Evolutionary conservation across 1,284 basidiomycete genomes (phyloP).

Genomic region (Apiotrichum siamense): DNA sequence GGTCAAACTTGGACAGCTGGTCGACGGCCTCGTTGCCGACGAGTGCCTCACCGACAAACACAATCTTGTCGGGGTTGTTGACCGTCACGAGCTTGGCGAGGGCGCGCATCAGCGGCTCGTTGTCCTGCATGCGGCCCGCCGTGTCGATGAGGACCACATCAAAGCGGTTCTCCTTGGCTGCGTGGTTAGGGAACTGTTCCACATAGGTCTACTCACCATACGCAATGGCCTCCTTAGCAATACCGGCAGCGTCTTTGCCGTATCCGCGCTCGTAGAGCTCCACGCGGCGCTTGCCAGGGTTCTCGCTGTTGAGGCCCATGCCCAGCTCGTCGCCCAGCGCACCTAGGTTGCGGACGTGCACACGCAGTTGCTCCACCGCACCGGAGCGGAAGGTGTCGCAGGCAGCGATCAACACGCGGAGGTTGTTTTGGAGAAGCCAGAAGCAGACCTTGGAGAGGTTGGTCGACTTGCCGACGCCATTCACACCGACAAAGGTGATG

Average conservation of each 20-base stretch:
- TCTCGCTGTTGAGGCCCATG: conserved; percentile 33
- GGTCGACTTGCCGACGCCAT: conserved; percentile 98
- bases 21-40: conserved; percentile 97
- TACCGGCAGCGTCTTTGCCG: conserved; percentile 96
- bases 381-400: conserved; percentile 98
- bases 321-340: conserved; percentile 69
- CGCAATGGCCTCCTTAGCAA: conserved; percentile 87
- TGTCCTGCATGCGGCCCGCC: conserved; percentile 97
- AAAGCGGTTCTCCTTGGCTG: conserved; percentile 77
- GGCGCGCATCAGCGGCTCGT: conserved; percentile 96
- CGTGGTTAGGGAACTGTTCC: not conserved
- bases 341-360: conserved; percentile 91
- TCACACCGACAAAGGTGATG: conserved; percentile 98
- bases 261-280: conserved; percentile 96
- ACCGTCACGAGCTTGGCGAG: conserved; percentile 90
- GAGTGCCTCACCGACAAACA: conserved; percentile 92
- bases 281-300: conserved; percentile 41
- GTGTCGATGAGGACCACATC: conserved; percentile 95
- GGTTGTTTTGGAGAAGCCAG: conserved; percentile 94
- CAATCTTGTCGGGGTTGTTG: conserved; percentile 90
- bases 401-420: conserved; percentile 91
- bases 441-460: conserved; percentile 98
- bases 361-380: conserved; percentile 94
- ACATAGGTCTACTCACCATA: conserved; percentile 64
- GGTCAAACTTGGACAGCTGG: conserved; percentile 89